phyloP scores from a whole-genome alignment of 495 filamentous ascomycete genomes.

The Trichoderma asperelloides region DNA sequence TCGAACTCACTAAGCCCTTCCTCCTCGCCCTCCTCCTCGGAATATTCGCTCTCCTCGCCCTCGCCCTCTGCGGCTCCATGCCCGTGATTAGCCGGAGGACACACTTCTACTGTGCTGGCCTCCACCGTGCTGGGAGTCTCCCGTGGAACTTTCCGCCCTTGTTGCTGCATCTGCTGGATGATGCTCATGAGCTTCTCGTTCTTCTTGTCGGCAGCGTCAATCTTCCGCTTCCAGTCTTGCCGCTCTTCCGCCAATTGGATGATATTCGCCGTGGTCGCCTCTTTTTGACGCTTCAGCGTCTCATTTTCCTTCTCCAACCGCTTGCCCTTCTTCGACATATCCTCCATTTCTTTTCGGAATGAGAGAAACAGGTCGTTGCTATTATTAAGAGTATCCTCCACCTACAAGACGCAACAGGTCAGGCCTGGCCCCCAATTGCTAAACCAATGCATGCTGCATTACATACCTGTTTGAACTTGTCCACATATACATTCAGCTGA shows the following conservation, averaged over 20 bases:
- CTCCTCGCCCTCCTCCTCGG: constrained; percentile 63
- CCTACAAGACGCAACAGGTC: constrained; percentile 22
- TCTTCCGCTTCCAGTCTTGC: constrained; percentile 67
- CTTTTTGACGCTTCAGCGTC: constrained; percentile 82
- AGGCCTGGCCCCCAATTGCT: background rate
- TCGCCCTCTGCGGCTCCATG: constrained; percentile 37
- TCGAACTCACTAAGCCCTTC: constrained; percentile 24
- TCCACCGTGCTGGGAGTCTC: constrained; percentile 25
- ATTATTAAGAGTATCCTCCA: constrained; percentile 97
- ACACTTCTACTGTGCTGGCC: constrained; percentile 43
- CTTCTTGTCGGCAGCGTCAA: constrained; percentile 76
- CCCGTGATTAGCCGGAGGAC: constrained; percentile 22
- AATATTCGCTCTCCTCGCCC: constrained; percentile 66
- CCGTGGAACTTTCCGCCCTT: constrained; percentile 61
- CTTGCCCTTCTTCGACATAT: constrained; percentile 99
- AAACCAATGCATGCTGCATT: background rate
- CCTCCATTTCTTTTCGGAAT: constrained; percentile 99
- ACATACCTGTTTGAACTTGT: constrained; percentile 98
- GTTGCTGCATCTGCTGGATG: constrained; percentile 88
- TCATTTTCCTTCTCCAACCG: constrained; percentile 94
- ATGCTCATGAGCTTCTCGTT: constrained; percentile 87
- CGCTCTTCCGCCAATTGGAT: constrained; percentile 97
- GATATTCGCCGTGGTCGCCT: constrained; percentile 89
- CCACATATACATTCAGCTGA: constrained; percentile 96
- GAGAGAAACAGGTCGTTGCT: constrained; percentile 97